A percentile compares a stretch with the other conserved stretches of the same genome.
phyloP scores from a whole-genome alignment of 306 rosid species.

The Astragalus membranaceus region DNA sequence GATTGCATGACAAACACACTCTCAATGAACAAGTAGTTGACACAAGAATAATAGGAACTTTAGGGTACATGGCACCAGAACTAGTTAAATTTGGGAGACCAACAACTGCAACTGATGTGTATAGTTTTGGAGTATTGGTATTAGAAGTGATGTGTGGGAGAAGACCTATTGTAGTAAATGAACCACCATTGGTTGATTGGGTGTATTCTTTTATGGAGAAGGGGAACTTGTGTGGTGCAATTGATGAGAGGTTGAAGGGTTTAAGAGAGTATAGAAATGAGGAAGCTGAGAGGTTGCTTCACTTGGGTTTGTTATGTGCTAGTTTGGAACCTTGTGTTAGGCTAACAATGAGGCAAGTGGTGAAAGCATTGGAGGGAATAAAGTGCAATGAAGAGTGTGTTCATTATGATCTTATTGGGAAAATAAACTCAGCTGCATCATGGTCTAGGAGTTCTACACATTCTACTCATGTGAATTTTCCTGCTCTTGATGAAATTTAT shows the following conservation, averaged over 20 bases:
- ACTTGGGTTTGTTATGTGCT: constrained; percentile 61
- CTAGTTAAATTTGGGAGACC: constrained; percentile 44
- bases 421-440: constrained; percentile 39
- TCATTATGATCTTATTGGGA: constrained; percentile 28
- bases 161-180: constrained; percentile 45
- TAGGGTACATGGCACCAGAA: constrained; percentile 68
- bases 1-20: constrained; percentile 47
- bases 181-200: constrained; percentile 56
- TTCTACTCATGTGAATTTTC: constrained; percentile 22
- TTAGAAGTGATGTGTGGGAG: constrained; percentile 58
- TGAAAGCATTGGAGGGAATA: constrained; percentile 45
- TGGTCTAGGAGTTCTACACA: constrained; percentile 25
- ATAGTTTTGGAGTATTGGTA: constrained; percentile 57
- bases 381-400: constrained; percentile 24
- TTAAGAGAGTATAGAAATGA: constrained; percentile 19
- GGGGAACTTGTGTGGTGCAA: constrained; percentile 27
- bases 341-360: constrained; percentile 64
- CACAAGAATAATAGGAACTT: constrained; percentile 56
- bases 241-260: constrained; percentile 47
- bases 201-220: constrained; percentile 38
- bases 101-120: constrained; percentile 47
- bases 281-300: constrained; percentile 51
- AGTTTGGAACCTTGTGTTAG: constrained; percentile 43
- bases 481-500: constrained; percentile 51
- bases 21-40: constrained; percentile 31